Evolutionary conservation across 2,329 filamentous ascomycete species (phyloP), one percentile per base, ranked within the genome.

Genomic region (Pseudocercospora crystallina): DNA sequence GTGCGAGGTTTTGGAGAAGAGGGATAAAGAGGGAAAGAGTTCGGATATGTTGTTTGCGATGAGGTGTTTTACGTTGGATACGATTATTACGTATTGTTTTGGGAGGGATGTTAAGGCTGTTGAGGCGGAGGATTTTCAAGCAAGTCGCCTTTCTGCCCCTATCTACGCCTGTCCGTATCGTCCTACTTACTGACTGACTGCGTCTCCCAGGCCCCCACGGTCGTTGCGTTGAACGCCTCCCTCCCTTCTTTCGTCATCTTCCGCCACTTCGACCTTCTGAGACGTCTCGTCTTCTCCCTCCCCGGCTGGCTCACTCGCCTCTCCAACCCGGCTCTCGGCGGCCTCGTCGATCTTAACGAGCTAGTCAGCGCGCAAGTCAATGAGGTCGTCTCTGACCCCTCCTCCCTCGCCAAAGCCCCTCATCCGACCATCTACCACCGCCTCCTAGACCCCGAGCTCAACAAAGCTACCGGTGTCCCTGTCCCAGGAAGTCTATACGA

Each of bases 31-130:
- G 26, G 48, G 51, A 2, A 48, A 51, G 40, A 31, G 36, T 20
- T 50, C 43, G 65, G 65, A 69, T 51, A 58, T 70, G 30, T 62
- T 66, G 44, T 65, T 64, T 37, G 70, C 61, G 2, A 63, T 71
- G 38, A 65, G 67, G 3, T 71, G 65, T 53, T 64, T 70, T 40
- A 65, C 69, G 0, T 54, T 72, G n/a, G 71, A 73, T 49, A 67
- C 65, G 11, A 70, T 73, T 13, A 68, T 66, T 12, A 64, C 63
- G 7, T 72, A 75, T 45, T 73, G 70, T 53, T 76, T 76, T 50
- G 72, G 67, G 8, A 67, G 68, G 15, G 63, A 68, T 8, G 64
- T 75, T 7, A 47, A 73, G 39, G 69, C 70, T 8, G 61, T 75
- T 37, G 66, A 70, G 12, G 64, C 62, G 2, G 65, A 70, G 10